Conservation (phyloP, 108 stramenopile genomes). For the Discostella pseudostelligera region DNA sequence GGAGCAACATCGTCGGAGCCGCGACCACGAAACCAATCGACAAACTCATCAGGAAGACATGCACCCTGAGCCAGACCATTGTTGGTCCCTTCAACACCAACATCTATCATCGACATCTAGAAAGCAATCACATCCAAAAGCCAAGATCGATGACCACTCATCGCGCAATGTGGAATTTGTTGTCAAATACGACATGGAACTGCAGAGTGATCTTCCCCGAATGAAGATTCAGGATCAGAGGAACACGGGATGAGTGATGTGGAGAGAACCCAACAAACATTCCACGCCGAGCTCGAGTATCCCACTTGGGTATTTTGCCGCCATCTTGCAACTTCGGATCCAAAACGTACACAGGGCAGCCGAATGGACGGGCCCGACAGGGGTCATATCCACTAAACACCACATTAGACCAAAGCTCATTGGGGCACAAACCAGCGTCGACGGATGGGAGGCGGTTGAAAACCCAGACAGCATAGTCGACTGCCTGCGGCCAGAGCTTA, state of each 20-base stretch:
- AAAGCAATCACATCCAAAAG: neutral
- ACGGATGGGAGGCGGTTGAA: constrained; percentile 39
- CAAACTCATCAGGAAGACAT: neutral
- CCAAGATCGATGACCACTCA: neutral
- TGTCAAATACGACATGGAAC: constrained; percentile 56
- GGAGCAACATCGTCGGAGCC: too few species aligned
- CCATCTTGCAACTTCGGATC: constrained; percentile 43
- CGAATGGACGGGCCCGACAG: constrained; percentile 26
- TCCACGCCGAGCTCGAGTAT: constrained; percentile 37
- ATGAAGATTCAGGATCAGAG: constrained; percentile 37
- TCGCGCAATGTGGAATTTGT: constrained; percentile 28
- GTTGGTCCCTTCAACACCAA: neutral
- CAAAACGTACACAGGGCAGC: constrained; percentile 53
- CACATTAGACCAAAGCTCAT: constrained; percentile 20
- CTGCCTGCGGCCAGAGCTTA: constrained; percentile 42
- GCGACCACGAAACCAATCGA: too few species aligned
- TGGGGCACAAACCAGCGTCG: constrained; percentile 28
- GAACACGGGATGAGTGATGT: constrained; percentile 37
- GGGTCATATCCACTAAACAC: constrained; percentile 2
- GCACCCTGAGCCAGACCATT: neutral
- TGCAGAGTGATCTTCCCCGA: constrained; percentile 53
- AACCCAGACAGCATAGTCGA: constrained; percentile 45
- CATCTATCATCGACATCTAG: constrained; percentile 1
- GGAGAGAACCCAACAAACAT: constrained; percentile 42
- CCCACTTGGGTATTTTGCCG: constrained; percentile 47